These are phyloP conservation scores for Gossypium davidsonii DNA, from an alignment of 441 rosid genomes.

Conservation along the genomic window DNA sequence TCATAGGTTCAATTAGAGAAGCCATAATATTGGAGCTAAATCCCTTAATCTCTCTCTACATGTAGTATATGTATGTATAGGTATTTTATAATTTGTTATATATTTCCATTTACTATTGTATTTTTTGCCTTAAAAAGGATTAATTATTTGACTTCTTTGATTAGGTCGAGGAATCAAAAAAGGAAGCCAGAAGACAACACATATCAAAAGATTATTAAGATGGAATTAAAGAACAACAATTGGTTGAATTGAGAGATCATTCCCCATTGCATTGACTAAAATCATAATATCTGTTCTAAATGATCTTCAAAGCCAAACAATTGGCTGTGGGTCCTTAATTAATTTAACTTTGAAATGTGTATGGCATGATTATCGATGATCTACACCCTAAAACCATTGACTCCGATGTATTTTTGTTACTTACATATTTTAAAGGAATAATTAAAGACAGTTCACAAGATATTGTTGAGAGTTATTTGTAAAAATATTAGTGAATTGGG, in stretches of 20 bases:
- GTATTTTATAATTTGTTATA: background rate
- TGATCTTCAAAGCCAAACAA: background rate
- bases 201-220: background rate
- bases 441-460: too few relatives aligned
- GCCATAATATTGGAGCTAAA: background rate
- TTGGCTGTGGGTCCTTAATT: background rate
- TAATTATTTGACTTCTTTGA: background rate
- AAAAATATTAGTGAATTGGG: too few relatives aligned
- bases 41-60: background rate
- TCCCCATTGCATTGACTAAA: background rate
- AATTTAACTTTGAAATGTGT: background rate
- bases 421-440: too few relatives aligned
- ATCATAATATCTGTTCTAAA: background rate
- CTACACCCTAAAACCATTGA: conserved; percentile 2
- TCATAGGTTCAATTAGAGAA: background rate
- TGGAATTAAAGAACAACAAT: too few relatives aligned
- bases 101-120: background rate
- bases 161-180: background rate
- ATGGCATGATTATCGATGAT: background rate
- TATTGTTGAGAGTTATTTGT: too few relatives aligned
- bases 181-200: background rate
- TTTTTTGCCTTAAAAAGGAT: background rate
- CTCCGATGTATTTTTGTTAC: too few relatives aligned
- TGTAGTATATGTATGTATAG: background rate
- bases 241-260: conserved; percentile 7